Conservation (phyloP, 1,284 basidiomycete species). For the Malassezia globosa region DNA sequence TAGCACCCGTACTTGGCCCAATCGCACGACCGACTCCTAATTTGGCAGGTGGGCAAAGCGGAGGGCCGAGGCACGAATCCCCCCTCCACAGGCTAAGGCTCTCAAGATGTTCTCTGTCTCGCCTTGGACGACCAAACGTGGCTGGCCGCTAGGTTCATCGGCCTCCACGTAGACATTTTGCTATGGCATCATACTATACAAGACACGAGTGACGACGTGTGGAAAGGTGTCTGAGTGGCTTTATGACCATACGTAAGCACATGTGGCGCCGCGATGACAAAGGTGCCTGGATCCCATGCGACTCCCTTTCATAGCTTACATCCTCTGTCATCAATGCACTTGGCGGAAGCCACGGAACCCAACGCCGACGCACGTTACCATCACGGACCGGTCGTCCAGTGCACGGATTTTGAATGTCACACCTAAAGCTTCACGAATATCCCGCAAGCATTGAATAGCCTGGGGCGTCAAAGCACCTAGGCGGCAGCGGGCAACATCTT, state of each 20-base stretch:
- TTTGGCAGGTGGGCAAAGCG: too few species aligned
- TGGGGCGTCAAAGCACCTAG: slow-evolving; percentile 64
- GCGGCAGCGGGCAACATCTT: slow-evolving; percentile 80
- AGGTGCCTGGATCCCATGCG: too few species aligned
- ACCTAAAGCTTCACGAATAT: slow-evolving; percentile 70
- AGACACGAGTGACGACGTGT: not conserved
- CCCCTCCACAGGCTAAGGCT: too few species aligned
- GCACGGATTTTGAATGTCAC: slow-evolving; percentile 52
- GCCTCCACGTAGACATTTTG: too few species aligned
- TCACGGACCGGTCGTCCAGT: slow-evolving; percentile 12
- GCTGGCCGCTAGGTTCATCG: too few species aligned
- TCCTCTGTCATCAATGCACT: slow-evolving; percentile 9
- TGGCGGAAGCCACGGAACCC: slow-evolving; percentile 36
- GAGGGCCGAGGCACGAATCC: too few species aligned
- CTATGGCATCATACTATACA: not conserved
- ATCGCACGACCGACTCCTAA: too few species aligned
- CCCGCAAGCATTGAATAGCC: slow-evolving; percentile 80
- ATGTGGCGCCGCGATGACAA: not conserved
- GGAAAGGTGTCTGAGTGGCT: not conserved
- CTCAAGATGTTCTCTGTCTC: too few species aligned
- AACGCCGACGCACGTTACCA: slow-evolving; percentile 36
- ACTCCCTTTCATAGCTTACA: too few species aligned
- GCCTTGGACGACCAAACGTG: too few species aligned
- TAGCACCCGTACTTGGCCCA: too few species aligned
- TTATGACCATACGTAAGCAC: not conserved